Conservation (phyloP, 2,329 filamentous ascomycete genomes). For the Talaromyces sp. region DNA sequence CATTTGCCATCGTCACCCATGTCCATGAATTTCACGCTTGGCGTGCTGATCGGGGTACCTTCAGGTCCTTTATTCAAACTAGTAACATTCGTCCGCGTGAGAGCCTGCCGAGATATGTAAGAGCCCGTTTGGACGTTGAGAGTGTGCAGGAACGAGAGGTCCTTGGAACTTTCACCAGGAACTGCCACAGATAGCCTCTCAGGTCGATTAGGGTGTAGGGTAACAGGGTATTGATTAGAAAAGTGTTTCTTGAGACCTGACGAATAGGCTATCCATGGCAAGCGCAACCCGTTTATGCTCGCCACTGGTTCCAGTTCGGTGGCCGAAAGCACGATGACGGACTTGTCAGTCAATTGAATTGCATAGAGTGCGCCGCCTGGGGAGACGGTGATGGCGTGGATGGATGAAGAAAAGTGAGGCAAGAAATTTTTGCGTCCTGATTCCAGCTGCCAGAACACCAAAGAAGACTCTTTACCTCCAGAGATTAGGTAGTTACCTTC, state of each 20-base stretch:
- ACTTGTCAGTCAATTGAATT: slow-evolving; percentile 85
- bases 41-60: slow-evolving; percentile 66
- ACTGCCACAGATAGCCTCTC: slow-evolving; percentile 65
- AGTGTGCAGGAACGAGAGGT: slow-evolving; percentile 63
- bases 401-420: slow-evolving; percentile 80
- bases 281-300: slow-evolving; percentile 77
- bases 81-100: slow-evolving; percentile 82
- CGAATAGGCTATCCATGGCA: slow-evolving; percentile 40
- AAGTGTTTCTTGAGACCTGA: slow-evolving; percentile 35
- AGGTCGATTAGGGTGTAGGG: slow-evolving; percentile 56
- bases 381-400: slow-evolving; percentile 81
- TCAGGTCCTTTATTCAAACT: slow-evolving; percentile 70
- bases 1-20: slow-evolving; percentile 78
- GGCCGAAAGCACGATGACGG: slow-evolving; percentile 81
- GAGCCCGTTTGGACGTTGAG: slow-evolving; percentile 76
- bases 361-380: slow-evolving; percentile 73
- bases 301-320: slow-evolving; percentile 79
- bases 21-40: slow-evolving; percentile 67
- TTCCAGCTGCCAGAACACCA: slow-evolving; percentile 90
- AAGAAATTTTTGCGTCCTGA: slow-evolving; percentile 76
- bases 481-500: slow-evolving; percentile 88
- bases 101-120: slow-evolving; percentile 77
- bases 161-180: slow-evolving; percentile 40
- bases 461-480: slow-evolving; percentile 79
- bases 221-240: slow-evolving; percentile 46